phyloP scores from a whole-genome alignment of 2,329 filamentous ascomycete genomes.

The Cladophialophora carrionii region DNA sequence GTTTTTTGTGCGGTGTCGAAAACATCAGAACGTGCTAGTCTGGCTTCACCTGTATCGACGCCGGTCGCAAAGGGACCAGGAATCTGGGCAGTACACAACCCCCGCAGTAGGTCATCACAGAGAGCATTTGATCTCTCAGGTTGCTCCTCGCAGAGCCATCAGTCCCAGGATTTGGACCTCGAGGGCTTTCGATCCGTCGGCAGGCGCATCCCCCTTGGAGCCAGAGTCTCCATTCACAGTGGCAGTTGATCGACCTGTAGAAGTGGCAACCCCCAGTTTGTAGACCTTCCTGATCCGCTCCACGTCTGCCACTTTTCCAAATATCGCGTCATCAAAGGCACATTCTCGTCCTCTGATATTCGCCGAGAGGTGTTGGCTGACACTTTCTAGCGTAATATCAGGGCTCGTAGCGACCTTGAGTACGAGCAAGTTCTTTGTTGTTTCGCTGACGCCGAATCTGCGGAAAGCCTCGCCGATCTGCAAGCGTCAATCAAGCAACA shows the following conservation, averaged over 20 bases:
- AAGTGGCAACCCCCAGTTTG: slow-evolving; percentile 64
- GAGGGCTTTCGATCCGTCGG: slow-evolving; percentile 56
- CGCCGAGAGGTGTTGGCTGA: slow-evolving; percentile 63
- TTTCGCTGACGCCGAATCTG: slow-evolving; percentile 76
- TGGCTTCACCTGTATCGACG: background rate
- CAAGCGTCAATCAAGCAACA: slow-evolving; percentile 7
- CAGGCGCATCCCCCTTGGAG: slow-evolving; percentile 2
- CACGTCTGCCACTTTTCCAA: slow-evolving; percentile 65
- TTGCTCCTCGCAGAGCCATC: slow-evolving; percentile 73
- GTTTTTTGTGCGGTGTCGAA: background rate
- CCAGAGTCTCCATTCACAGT: slow-evolving; percentile 20
- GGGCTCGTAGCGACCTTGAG: slow-evolving; percentile 71
- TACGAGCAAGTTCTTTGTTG: slow-evolving; percentile 72
- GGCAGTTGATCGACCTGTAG: slow-evolving; percentile 37
- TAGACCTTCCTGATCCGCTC: slow-evolving; percentile 79
- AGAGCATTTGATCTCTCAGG: slow-evolving; percentile 37
- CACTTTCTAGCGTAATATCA: slow-evolving; percentile 51
- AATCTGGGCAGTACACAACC: background rate
- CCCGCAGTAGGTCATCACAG: background rate
- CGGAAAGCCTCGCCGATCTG: slow-evolving; percentile 92
- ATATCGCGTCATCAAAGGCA: slow-evolving; percentile 65
- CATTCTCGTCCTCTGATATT: slow-evolving; percentile 65
- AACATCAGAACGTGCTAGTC: background rate
- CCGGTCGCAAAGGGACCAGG: background rate
- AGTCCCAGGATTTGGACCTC: slow-evolving; percentile 72